A percentile compares a stretch with the other conserved stretches of the same genome.
These are phyloP conservation scores for Hyphopichia burtonii DNA, from an alignment of 1,139 yeast species.

Conservation along the genomic window DNA sequence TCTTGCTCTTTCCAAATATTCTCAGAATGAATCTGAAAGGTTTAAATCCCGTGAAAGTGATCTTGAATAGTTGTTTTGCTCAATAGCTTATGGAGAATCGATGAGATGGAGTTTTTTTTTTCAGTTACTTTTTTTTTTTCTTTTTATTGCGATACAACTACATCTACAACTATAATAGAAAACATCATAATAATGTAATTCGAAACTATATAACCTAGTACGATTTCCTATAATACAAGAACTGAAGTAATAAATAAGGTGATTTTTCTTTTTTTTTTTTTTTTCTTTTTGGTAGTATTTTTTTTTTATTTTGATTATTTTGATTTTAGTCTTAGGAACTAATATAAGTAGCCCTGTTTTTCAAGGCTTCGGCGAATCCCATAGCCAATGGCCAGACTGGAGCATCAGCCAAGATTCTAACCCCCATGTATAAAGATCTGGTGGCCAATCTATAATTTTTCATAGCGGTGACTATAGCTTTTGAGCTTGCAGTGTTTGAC, in stretches of 20 bases:
- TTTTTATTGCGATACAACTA: neutral
- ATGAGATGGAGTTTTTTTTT: neutral
- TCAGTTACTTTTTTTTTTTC: neutral
- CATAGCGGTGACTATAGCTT: slow-evolving; percentile 34
- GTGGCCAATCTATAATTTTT: slow-evolving; percentile 50
- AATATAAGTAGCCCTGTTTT: slow-evolving; percentile 55
- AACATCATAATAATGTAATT: too few species aligned
- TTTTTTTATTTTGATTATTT: neutral
- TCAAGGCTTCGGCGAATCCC: slow-evolving; percentile 73
- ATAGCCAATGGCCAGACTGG: slow-evolving; percentile 82
- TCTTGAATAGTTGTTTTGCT: neutral
- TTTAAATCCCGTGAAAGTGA: neutral
- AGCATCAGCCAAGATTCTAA: slow-evolving; percentile 72
- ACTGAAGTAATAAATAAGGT: neutral
- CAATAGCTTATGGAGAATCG: neutral
- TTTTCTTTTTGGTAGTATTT: neutral
- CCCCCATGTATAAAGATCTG: slow-evolving; percentile 63
- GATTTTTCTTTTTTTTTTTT: neutral
- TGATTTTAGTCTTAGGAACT: neutral
- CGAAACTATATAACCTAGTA: too few species aligned
- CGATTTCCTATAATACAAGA: neutral
- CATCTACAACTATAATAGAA: neutral
- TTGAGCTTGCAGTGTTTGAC: slow-evolving; percentile 11
- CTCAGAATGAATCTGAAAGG: neutral
- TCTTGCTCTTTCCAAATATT: neutral